Base-by-base conservation (phyloP, 352 stramenopile genomes). In the Pythium scleroteichum region DNA sequence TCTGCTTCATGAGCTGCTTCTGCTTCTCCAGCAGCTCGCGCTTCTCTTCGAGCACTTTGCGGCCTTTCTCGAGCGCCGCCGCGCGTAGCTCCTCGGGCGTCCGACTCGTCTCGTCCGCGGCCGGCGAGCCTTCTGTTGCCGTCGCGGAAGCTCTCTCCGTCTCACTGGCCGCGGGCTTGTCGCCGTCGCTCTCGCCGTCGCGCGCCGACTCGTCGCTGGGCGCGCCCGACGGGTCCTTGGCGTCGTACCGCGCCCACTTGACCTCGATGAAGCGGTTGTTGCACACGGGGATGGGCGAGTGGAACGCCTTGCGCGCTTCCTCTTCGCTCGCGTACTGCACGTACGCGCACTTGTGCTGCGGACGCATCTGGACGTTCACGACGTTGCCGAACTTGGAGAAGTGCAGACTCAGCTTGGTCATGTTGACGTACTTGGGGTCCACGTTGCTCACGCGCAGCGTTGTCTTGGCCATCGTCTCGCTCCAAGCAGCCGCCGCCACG, bases 251-350 rank as follows among this genome's bases (percentile, higher is more conserved):
- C 38, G 86, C 86, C 79, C 85, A 94, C 61, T 94, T 93, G 22
- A 95, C 86, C 42, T 87, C 82, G 44, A 95, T 95, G 60, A 95
- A 95, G 9, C 86, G 84, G 63, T 95, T 95, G 64, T 95, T 95
- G 76, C 86, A 95, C 41, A 95, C 86, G 46, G 86, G 84, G 10
- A 93, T 86, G 0, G 86, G 86, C 40, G 86, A 95, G 57, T 94
- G 85, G 71, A 93, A 93, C 20, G 86, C 86, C 59, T 90, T 92
- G 66, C 87, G 88, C 8, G 86, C 86, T 51, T 91, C 80, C 3
- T 91, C 84, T 50, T 91, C 79, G 5, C 70, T 93, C 50, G 82
- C 82, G 65, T 93, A 95, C 54, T 95, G 86, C 53, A 95, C 82
- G 74, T 90, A 95, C 24, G 86, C 86, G 54, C 82, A 92, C 57